phyloP scores from a whole-genome alignment of 306 rosid genomes.

The Castanea crenata region DNA sequence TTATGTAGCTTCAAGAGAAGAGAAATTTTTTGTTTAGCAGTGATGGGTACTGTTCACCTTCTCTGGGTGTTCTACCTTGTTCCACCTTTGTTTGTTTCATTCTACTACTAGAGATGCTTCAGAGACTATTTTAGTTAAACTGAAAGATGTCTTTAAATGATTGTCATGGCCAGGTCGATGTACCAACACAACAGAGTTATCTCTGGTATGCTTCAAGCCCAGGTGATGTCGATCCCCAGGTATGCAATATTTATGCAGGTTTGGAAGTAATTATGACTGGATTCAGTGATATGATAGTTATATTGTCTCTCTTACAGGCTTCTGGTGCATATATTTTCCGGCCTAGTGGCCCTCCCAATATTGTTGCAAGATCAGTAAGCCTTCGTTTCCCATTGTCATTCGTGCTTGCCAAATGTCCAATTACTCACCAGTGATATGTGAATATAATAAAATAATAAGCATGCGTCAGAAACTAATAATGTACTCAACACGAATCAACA shows the following conservation, averaged over 20 bases:
- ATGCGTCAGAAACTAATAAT: background rate
- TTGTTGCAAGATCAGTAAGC: conserved; percentile 83
- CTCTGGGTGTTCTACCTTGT: background rate
- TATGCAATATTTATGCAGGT: conserved; percentile 19
- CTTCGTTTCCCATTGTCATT: background rate
- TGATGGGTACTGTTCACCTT: background rate
- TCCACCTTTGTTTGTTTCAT: conserved; percentile 20
- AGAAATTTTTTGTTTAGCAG: background rate
- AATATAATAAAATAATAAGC: background rate
- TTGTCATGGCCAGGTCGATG: conserved; percentile 56
- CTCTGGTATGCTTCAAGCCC: conserved; percentile 71
- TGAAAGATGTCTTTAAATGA: conserved; percentile 22
- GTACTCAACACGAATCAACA: background rate
- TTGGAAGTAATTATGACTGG: background rate
- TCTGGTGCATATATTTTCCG: conserved; percentile 92
- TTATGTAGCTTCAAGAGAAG: background rate
- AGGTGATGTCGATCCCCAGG: conserved; percentile 34
- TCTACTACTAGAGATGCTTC: conserved; percentile 11
- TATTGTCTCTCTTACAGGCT: conserved; percentile 36
- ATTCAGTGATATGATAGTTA: background rate
- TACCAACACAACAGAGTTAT: conserved; percentile 83
- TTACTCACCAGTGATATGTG: background rate
- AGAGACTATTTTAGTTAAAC: background rate
- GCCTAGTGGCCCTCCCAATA: conserved; percentile 63
- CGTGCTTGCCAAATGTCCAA: background rate